phyloP scores from a whole-genome alignment of 768 basidiomycete genomes.

The Kwoniella heveanensis region DNA sequence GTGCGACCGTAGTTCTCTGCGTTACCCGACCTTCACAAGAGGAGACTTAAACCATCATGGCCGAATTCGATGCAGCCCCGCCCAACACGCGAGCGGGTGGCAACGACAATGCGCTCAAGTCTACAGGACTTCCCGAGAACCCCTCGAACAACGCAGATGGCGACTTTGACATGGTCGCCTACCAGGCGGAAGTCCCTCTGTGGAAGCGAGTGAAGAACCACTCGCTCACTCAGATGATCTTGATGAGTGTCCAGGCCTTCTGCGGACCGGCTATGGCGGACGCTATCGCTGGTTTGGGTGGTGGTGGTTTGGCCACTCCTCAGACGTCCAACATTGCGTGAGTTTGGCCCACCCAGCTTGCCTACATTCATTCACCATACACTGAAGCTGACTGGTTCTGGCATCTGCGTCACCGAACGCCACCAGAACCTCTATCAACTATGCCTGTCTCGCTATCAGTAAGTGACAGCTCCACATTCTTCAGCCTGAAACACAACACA shows the following conservation, averaged over 20 bases:
- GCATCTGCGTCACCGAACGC: too few species aligned
- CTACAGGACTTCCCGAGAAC: background rate
- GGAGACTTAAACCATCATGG: slow-evolving; percentile 4
- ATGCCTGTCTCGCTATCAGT: slow-evolving; percentile 28
- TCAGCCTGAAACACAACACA: background rate
- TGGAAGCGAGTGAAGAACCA: slow-evolving; percentile 30
- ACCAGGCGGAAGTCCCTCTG: slow-evolving; percentile 19
- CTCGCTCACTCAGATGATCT: slow-evolving; percentile 30
- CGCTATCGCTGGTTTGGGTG: slow-evolving; percentile 23
- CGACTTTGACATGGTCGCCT: slow-evolving; percentile 25
- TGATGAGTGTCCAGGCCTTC: slow-evolving; percentile 29
- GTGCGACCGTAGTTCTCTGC: too few species aligned
- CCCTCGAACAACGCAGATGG: background rate
- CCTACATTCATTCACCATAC: too few species aligned
- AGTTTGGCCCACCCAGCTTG: slow-evolving; percentile 12
- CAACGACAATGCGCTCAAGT: slow-evolving; percentile 23
- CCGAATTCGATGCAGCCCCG: slow-evolving; percentile 29
- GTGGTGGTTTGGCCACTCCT: slow-evolving; percentile 31
- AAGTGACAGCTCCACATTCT: background rate
- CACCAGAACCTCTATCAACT: slow-evolving; percentile 28
- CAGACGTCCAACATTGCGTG: slow-evolving; percentile 33
- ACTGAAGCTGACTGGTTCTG: too few species aligned
- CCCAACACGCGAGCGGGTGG: slow-evolving; percentile 29
- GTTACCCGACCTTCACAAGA: too few species aligned
- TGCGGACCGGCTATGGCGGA: slow-evolving; percentile 22